Conservation (phyloP, 306 rosid genomes). For the Aeschynomene evenia region DNA sequence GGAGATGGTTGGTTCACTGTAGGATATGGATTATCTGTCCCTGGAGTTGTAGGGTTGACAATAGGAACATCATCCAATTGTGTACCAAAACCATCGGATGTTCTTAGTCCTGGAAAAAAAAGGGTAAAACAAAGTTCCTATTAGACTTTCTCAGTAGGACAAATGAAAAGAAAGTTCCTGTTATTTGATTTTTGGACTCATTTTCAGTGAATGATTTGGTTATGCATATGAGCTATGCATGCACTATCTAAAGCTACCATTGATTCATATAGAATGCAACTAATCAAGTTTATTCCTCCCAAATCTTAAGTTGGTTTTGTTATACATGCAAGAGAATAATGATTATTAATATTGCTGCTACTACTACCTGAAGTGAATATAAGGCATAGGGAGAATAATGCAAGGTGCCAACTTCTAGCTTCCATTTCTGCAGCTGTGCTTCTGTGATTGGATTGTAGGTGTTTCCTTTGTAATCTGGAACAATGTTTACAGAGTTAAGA, state of each 20-base stretch:
- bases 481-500: slow-evolving; percentile 53
- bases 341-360: neutral
- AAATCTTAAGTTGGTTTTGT: slow-evolving; percentile 6
- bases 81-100: slow-evolving; percentile 29
- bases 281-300: neutral
- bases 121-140: neutral
- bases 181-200: neutral
- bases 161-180: slow-evolving; percentile 11
- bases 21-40: slow-evolving; percentile 42
- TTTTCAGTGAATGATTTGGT: neutral
- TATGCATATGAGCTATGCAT: neutral
- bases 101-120: slow-evolving; percentile 61
- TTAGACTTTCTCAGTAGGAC: slow-evolving; percentile 9
- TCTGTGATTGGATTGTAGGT: slow-evolving; percentile 21
- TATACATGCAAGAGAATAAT: neutral
- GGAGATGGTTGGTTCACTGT: slow-evolving; percentile 38
- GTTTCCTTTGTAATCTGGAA: slow-evolving; percentile 37
- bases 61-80: slow-evolving; percentile 55
- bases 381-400: slow-evolving; percentile 46
- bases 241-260: slow-evolving; percentile 1
- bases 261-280: slow-evolving; percentile 3
- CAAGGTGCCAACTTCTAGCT: slow-evolving; percentile 38
- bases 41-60: slow-evolving; percentile 68
- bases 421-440: slow-evolving; percentile 52
- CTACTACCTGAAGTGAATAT: slow-evolving; percentile 65